phyloP scores from a whole-genome alignment of 1,284 basidiomycete species.

The Trichosporon sp. region DNA sequence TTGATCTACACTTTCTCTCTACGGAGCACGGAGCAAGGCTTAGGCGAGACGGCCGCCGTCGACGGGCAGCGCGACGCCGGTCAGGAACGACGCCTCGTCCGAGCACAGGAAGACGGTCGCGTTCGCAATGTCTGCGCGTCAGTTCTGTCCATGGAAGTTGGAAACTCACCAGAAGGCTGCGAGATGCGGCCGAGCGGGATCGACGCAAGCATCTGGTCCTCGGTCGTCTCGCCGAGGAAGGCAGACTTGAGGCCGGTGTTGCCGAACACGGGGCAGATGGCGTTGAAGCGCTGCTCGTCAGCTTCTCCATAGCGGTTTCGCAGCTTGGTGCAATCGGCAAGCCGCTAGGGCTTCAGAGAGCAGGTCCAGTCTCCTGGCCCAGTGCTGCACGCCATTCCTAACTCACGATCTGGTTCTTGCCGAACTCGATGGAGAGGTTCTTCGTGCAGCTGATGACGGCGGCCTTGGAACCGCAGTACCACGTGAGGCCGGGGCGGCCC shows the following conservation, averaged over 20 bases:
- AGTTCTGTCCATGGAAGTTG: neutral
- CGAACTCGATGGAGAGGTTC: constrained; percentile 21
- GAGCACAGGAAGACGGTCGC: constrained; percentile 23
- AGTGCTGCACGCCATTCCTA: neutral
- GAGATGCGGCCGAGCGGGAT: constrained; percentile 19
- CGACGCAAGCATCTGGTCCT: constrained; percentile 16
- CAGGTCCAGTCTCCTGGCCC: neutral
- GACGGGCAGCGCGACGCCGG: constrained; percentile 22
- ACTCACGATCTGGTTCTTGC: constrained; percentile 17
- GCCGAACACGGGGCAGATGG: constrained; percentile 21
- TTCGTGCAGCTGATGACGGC: constrained; percentile 16
- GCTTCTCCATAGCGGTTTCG: neutral
- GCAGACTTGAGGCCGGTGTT: constrained; percentile 17
- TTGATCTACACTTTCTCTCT: neutral
- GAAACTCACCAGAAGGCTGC: constrained; percentile 17
- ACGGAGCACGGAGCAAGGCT: neutral
- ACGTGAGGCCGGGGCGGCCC: constrained; percentile 21
- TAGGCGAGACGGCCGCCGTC: constrained; percentile 20
- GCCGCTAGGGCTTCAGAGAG: neutral
- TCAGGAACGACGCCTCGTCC: constrained; percentile 24
- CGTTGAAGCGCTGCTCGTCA: constrained; percentile 19
- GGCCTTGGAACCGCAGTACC: constrained; percentile 20
- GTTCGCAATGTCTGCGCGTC: constrained; percentile 24
- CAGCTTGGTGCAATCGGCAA: neutral
- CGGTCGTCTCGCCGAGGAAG: constrained; percentile 19